Evolutionary conservation across 169 alveolate species (phyloP), one percentile per base, ranked within the genome.

Genomic region (Eimeria zaria): DNA sequence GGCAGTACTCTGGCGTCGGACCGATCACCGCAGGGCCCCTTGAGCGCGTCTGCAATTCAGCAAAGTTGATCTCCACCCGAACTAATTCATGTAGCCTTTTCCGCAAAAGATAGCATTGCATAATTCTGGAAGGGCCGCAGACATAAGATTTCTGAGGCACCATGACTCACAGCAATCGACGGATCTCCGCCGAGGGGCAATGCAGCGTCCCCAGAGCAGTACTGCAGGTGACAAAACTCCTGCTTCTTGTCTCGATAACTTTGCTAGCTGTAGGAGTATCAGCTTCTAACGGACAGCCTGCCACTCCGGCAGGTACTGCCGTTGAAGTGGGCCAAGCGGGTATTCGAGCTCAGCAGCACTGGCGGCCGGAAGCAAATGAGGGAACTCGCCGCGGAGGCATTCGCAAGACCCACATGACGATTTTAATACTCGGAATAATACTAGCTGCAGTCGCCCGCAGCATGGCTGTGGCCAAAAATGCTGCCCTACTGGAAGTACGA

Each of bases 1-100:
- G n/a, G 48, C 2, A 67, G 41, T 27, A 51, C 41, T 9, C 46
- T 0, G 81, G 46, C 12, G 41, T n/a, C 46, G 76, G 53, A 39
- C 81, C 81, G 81, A 64, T 71, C 81, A 71, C n/a, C 36, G 81
- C 51, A 14, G 81, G 81, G 30, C 51, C 30, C 2, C 53, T 33
- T 11, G 16, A 39, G 33, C 27, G 8, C 11, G 18, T 33, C 1
- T 1, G 81, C 39, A 71, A 0, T 71, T 71, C 81, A 71, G 53
- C 14, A 39, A 7, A 71, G 33, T 71, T 71, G 48, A 39, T 71
- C 4, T 36, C 16, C 7, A 71, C n/a, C n/a, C 81, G 11, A 36
- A 71, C 16, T 18, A 71, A 12, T 0, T 5, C 2, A 39, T 33
- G 33, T 33, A n/a, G 1, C 5, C 33, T 7, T 18, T 16, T 12